Base-by-base conservation (phyloP, 2,329 filamentous ascomycete species). In the Apiospora marii region DNA sequence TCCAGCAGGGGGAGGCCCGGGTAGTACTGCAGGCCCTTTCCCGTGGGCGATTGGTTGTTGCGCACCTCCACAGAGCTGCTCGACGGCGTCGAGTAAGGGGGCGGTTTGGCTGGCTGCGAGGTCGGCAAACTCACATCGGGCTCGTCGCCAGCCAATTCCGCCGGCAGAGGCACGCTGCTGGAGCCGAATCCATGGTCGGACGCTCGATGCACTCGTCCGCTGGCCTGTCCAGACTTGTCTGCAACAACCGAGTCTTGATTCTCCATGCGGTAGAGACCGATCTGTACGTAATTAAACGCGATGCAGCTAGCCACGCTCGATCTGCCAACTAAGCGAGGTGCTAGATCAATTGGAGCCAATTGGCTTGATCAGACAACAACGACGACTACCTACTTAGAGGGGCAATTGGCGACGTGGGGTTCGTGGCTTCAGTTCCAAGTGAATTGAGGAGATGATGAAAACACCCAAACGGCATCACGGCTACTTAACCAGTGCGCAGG, bases 1-100 rank as follows among this genome's bases (percentile, higher is more conserved):
- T 89, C 86, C 22, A 89, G 76, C 30, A 78, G 77, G 0, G 86
- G 87, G 7, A 88, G 83, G 8, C 86, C 87, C 1, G 85, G 84
- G 74, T 87, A 86, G 37, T 80, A 81, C 58, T 82, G 82, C 4
- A 79, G 78, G 16, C 78, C 80, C 27, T 75, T 80, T 30, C 73
- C 70, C 49, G 70, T 12, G 14, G 53, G 44, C 43, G 69, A 51
- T 30, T 74, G 27, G 34, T 19, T 74, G 70, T 70, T 49, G 13
- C 67, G 70, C 1, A 75, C 71, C 44, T 76, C 77, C 34, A 72
- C 22, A 34, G 74, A 76, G 48, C 46, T 71, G 43, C 72, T 76
- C 13, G 78, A 77, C 53, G 80, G 78, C 19, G 76, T 74, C 4
- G 80, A 80, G 68, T 81, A 81, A 2, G 79, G 79, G 79, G 80